These are phyloP conservation scores for Pseudogymnoascus destructans DNA, from an alignment of 2,329 filamentous ascomycete species.

Conservation along the genomic window DNA sequence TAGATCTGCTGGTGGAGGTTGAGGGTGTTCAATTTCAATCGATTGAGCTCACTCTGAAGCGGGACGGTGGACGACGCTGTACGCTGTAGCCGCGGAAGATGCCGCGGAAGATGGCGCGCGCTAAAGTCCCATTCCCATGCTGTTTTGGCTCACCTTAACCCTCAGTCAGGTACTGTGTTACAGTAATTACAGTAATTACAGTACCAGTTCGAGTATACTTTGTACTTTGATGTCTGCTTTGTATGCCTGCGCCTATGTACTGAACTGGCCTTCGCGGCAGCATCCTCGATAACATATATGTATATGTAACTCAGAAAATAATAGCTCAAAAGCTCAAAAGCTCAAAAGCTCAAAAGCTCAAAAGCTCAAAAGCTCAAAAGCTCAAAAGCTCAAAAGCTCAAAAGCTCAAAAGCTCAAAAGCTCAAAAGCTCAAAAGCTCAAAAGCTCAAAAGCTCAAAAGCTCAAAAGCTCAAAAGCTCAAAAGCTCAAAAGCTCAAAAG, in stretches of 20 bases:
- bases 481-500: not conserved
- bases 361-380: not conserved
- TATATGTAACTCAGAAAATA: not conserved
- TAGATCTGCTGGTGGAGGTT: slow-evolving; percentile 1
- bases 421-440: not conserved
- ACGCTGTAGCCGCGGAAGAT: slow-evolving; percentile 7
- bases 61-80: not conserved
- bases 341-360: not conserved
- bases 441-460: not conserved
- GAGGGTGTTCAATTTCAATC: not conserved
- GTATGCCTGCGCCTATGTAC: not conserved
- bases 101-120: slow-evolving; percentile 6
- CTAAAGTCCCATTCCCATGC: not conserved
- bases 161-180: not conserved
- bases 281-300: not conserved
- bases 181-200: not conserved
- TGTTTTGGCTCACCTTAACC: not conserved
- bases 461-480: not conserved
- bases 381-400: not conserved
- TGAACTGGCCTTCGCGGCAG: not conserved
- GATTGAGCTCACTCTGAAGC: slow-evolving; percentile 3
- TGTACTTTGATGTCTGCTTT: not conserved
- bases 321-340: not conserved
- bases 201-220: not conserved
- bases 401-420: not conserved